Conservation (phyloP, 768 basidiomycete species). For the Kwoniella dejecticola region DNA sequence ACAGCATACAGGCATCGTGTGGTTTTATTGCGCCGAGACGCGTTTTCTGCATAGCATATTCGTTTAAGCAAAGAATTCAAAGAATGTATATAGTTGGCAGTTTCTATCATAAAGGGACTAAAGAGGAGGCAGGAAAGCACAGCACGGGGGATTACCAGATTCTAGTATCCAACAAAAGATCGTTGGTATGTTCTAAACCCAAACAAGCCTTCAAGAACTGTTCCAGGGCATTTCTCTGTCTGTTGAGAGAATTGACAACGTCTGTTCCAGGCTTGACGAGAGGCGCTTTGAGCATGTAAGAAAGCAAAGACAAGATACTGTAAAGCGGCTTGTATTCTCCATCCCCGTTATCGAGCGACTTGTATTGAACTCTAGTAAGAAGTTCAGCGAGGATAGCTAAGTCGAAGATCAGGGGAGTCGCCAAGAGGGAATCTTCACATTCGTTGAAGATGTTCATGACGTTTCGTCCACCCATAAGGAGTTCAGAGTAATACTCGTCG, state of each 20-base stretch:
- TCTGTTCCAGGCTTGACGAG: constrained; percentile 85
- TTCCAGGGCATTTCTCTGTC: constrained; percentile 93
- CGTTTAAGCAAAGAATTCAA: too few species aligned
- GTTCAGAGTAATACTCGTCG: constrained; percentile 98
- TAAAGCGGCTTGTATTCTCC: constrained; percentile 80
- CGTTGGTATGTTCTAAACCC: constrained; percentile 77
- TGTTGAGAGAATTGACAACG: constrained; percentile 91
- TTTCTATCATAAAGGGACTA: too few species aligned
- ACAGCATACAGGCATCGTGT: not conserved
- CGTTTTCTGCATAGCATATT: constrained; percentile 28
- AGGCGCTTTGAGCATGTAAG: constrained; percentile 98
- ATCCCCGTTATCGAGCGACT: constrained; percentile 54
- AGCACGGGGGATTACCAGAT: constrained; percentile 66
- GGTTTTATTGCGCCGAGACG: constrained; percentile 18
- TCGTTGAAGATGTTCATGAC: constrained; percentile 87
- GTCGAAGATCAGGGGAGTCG: constrained; percentile 94
- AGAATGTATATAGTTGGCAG: too few species aligned
- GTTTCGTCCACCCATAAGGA: constrained; percentile 93
- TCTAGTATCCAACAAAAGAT: constrained; percentile 81
- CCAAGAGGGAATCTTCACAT: constrained; percentile 96
- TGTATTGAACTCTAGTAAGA: constrained; percentile 88
- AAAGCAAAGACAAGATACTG: constrained; percentile 85
- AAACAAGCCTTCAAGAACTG: constrained; percentile 91
- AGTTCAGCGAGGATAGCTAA: constrained; percentile 90
- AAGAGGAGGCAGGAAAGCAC: too few species aligned